A percentile compares a stretch with the other conserved stretches of the same genome.
Evolutionary conservation across 371 early-diverging fungal species (phyloP).

Genomic region (Coemansia sp.): DNA sequence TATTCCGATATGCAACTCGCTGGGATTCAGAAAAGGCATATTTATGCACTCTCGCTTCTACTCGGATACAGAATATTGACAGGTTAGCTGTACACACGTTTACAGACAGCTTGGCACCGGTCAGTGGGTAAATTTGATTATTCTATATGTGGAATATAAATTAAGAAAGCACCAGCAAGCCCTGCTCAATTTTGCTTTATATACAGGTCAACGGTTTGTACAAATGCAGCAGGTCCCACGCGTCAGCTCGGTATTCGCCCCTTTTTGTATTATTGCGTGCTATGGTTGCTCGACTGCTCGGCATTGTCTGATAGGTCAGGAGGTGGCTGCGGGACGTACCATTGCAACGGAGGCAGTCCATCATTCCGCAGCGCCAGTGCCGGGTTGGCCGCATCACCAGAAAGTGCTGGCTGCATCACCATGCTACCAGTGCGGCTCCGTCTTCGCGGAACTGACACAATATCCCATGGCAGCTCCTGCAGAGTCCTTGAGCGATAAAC

Average conservation of each 20-base stretch:
- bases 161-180: neutral
- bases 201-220: neutral
- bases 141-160: neutral
- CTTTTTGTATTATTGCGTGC: neutral
- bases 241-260: neutral
- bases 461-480: slow-evolving; percentile 32
- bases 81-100: neutral
- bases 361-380: slow-evolving; percentile 36
- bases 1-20: neutral
- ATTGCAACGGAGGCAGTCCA: slow-evolving; percentile 30
- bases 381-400: slow-evolving; percentile 10
- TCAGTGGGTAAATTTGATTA: neutral
- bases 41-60: neutral
- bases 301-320: neutral
- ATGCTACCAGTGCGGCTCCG: slow-evolving; percentile 4
- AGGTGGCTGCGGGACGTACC: slow-evolving; percentile 27
- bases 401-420: slow-evolving; percentile 2
- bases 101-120: neutral
- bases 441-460: slow-evolving; percentile 21
- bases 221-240: neutral
- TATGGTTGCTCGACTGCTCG: neutral
- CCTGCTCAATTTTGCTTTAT: neutral
- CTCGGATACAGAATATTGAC: neutral
- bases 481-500: slow-evolving; percentile 22
- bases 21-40: neutral